Evolutionary conservation across 2,329 filamentous ascomycete genomes (phyloP), one percentile per base, ranked within the genome.

Genomic region (Blumeria hordei): DNA sequence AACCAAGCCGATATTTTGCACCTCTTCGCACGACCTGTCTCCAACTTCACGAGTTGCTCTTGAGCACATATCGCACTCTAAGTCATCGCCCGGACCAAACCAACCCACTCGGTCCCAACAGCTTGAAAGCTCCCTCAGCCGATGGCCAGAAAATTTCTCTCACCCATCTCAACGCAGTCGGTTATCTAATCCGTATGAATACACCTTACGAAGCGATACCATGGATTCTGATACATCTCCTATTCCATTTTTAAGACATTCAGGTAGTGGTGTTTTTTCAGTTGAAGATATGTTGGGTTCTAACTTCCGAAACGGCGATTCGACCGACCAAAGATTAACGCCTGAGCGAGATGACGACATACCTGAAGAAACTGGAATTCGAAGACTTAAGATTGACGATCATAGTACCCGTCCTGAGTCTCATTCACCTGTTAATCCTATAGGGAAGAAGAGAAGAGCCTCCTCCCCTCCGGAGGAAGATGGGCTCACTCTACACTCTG

Each of bases 371-470:
- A 70, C 69, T 67, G 69, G 58, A 67, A 72, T 71, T 66, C 70
- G 62, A 67, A 61, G 73, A 55, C 65, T 77, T 55, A 70, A 75
- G 58, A 70, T 77, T 58, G 72, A 75, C 58, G 75, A 78, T 56
- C 69, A 72, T 58, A 62, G 70, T 67, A 54, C 44, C 53, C 61
- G 63, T 10, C 52, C 55, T 43, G 64, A 66, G 39, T 55, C 56
- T 21, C 63, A 63, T 41, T 65, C 64, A 8, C 61, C 64, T 12
- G 57, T 60, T 21, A 58, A 59, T 49, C 65, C 69, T 41, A 70
- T 73, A 55, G 77, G 78, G 52, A 74, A 76, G 60, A 83, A 83
- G 66, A 71, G 80, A 63, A 72, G 78, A 56, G 80, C 80, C 57
- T 79, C 77, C 12, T 66, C 77, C n/a, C 64, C 79, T 18, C 78